Evolutionary conservation across 495 filamentous ascomycete genomes (phyloP), one percentile per base, ranked within the genome.

Genomic region (Neurospora sp.): DNA sequence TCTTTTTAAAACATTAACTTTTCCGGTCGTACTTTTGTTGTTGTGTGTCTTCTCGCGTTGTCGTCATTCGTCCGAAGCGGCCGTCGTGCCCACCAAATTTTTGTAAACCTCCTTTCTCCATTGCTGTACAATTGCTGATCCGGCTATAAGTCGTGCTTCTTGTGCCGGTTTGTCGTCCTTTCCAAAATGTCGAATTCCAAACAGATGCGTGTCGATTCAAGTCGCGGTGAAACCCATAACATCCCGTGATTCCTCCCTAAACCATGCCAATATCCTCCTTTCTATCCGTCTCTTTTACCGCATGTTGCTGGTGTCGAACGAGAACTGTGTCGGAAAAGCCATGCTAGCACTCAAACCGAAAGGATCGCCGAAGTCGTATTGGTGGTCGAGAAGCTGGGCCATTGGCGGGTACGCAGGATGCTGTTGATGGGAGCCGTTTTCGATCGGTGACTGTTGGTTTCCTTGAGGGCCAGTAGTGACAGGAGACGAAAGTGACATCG

Each of bases 301-400:
- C 85, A 88, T 88, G 72, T 86, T 87, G 79, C 86, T 88, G 69
- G 86, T 88, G 72, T 94, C 92, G 79, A 93, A 94, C 71, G 90
- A 92, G 84, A 94, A 97, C 48, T 93, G 92, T 5, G 92, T 94
- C 27, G 94, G 94, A 77, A 96, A 97, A 76, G 94, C 92, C 94
- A 97, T 96, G 83, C 92, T 96, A 27, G 94, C 93, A 71, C 91
- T 93, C 59, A 97, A 84, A 20, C 94, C 94, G 77, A 97, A 97
- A 10, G 94, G 93, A 82, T 97, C 94, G 54, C 54, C 54, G 74
- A 93, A 91, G 80, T 97, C 94, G 46, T 96, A 86, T 82, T 92
- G 91, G 11, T 93, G 91, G 77, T 94, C 93, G 76, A 96, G 87
- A 14, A 93, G 83, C 72, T 90, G 87, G 38, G 90, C 91, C 84